phyloP scores from a whole-genome alignment of 306 rosid genomes.

The Quillaja saponaria region DNA sequence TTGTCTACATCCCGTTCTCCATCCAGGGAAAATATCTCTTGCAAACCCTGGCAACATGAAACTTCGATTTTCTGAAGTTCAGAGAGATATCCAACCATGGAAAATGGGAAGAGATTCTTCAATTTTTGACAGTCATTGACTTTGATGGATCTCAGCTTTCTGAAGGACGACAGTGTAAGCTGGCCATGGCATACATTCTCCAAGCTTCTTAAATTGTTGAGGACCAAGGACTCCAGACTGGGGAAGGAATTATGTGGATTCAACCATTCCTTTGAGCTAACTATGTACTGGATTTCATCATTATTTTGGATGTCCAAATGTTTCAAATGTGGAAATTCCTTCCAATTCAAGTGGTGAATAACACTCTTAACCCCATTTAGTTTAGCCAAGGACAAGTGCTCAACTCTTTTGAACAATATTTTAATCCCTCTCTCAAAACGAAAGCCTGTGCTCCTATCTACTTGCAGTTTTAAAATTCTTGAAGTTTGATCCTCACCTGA shows the following conservation, averaged over 20 bases:
- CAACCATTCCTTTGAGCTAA: constrained; percentile 15
- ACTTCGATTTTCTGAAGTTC: constrained; percentile 36
- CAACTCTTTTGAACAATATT: constrained; percentile 35
- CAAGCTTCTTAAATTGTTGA: constrained; percentile 23
- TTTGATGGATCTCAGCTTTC: constrained; percentile 22
- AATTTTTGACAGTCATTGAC: constrained; percentile 15
- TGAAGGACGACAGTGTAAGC: constrained; percentile 26
- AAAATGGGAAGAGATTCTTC: constrained; percentile 24
- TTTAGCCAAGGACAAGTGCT: constrained; percentile 38
- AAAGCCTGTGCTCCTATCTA: constrained; percentile 8
- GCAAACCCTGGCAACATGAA: constrained; percentile 18
- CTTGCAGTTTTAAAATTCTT: constrained; percentile 28
- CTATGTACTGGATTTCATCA: background rate
- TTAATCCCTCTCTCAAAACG: constrained; percentile 27
- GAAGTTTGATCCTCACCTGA: constrained; percentile 12
- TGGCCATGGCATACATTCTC: constrained; percentile 23
- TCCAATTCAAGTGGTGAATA: constrained; percentile 17
- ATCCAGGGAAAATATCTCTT: constrained; percentile 17
- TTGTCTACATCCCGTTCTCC: background rate
- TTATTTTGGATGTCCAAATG: constrained; percentile 31
- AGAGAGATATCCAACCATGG: constrained; percentile 15
- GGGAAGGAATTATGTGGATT: constrained; percentile 18
- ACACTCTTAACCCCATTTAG: constrained; percentile 17
- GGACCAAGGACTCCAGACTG: constrained; percentile 26
- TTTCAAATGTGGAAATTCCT: constrained; percentile 38